Evolutionary conservation across 768 basidiomycete species (phyloP).

Genomic region (Kockovaella imperatae): DNA sequence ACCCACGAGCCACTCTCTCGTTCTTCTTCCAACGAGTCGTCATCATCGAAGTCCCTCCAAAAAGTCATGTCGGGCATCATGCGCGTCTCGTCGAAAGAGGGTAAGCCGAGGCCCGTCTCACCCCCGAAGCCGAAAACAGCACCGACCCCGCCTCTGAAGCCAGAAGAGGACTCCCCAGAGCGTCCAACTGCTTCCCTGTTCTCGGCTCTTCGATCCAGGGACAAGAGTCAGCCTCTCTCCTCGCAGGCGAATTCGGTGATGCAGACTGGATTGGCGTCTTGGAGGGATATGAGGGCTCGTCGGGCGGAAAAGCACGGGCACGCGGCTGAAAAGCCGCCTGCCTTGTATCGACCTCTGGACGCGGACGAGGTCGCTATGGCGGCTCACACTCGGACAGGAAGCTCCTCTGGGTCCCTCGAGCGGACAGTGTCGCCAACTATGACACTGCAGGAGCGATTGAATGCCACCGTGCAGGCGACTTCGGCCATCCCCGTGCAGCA

Average conservation of each 20-base stretch:
- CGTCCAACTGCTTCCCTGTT: constrained; percentile 60
- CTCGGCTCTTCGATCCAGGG: constrained; percentile 63
- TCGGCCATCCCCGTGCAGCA: constrained; percentile 1
- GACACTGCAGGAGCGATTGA: constrained; percentile 34
- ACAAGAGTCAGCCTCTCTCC: constrained; percentile 72
- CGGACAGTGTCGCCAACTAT: constrained; percentile 1
- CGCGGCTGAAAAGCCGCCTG: constrained; percentile 13
- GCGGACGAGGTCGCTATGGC: constrained; percentile 4
- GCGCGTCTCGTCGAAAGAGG: too few relatives aligned
- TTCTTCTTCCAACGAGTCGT: too few relatives aligned
- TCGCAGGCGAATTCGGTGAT: constrained; percentile 41
- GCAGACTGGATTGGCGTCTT: neutral
- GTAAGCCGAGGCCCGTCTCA: too few relatives aligned
- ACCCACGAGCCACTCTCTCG: too few relatives aligned
- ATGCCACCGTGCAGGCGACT: constrained; percentile 22
- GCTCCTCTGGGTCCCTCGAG: neutral
- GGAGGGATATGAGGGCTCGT: too few relatives aligned
- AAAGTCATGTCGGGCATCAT: too few relatives aligned
- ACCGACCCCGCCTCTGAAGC: too few relatives aligned
- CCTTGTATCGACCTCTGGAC: constrained; percentile 25
- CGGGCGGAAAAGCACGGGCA: too few relatives aligned
- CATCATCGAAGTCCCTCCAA: too few relatives aligned
- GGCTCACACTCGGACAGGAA: constrained; percentile 2
- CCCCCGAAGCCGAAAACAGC: too few relatives aligned
- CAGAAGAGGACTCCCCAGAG: constrained; percentile 11